phyloP scores from a whole-genome alignment of 2,329 filamentous ascomycete genomes.

The Clarireedia sp. region DNA sequence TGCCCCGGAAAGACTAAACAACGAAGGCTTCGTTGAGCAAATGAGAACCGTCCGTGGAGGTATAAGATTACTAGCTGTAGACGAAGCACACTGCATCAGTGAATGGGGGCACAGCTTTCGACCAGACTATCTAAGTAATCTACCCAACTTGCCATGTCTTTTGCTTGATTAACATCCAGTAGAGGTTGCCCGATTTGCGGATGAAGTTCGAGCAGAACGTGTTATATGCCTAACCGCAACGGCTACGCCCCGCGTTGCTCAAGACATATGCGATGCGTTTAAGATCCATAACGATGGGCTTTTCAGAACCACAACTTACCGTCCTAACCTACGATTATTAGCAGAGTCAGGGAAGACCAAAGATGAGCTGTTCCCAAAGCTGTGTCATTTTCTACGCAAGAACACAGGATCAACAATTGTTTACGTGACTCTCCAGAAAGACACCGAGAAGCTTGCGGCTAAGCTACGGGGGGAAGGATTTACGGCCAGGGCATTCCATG shows the following conservation, averaged over 20 bases:
- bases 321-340: conserved; percentile 46
- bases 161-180: conserved; percentile 6
- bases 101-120: conserved; percentile 46
- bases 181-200: conserved; percentile 45
- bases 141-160: background rate
- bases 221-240: conserved; percentile 55
- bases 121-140: conserved; percentile 41
- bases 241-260: conserved; percentile 46
- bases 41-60: conserved; percentile 48
- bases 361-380: conserved; percentile 37
- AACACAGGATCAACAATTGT: conserved; percentile 50
- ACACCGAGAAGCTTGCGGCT: conserved; percentile 38
- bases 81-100: conserved; percentile 53
- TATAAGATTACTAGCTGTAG: conserved; percentile 47
- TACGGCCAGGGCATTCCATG: conserved; percentile 41
- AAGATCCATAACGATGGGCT: conserved; percentile 40
- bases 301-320: conserved; percentile 51
- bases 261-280: conserved; percentile 47
- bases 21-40: conserved; percentile 49
- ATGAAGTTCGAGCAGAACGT: conserved; percentile 48
- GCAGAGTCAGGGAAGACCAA: conserved; percentile 37
- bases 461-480: conserved; percentile 33
- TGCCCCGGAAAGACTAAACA: conserved; percentile 52
- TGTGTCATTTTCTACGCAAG: conserved; percentile 40
- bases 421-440: conserved; percentile 51